Conservation (phyloP, 2,329 filamentous ascomycete genomes). For the Penicillium janthinellum region DNA sequence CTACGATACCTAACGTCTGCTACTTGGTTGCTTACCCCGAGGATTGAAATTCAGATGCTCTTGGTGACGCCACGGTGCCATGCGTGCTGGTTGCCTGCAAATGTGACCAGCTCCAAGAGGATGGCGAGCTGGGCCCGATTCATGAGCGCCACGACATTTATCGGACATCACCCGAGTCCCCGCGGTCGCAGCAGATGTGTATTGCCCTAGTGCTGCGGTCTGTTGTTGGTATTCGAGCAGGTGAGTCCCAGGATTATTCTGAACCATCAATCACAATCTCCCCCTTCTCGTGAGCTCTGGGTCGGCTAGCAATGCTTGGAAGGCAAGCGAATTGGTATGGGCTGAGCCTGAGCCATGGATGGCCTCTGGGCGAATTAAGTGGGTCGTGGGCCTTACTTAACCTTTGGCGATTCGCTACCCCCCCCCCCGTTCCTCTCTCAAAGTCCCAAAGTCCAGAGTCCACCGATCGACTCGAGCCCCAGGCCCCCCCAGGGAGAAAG, state of each 20-base stretch:
- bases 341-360: constrained; percentile 13
- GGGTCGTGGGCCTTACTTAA: constrained; percentile 28
- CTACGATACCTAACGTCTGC: not conserved
- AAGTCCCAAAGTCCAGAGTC: constrained; percentile 13
- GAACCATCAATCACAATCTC: not conserved
- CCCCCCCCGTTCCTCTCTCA: constrained; percentile 10
- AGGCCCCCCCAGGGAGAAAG: not conserved
- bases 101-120: constrained; percentile 74
- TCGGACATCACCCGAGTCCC: constrained; percentile 69
- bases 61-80: constrained; percentile 72
- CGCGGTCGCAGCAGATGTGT: constrained; percentile 73
- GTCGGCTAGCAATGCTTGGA: not conserved
- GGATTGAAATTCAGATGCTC: constrained; percentile 59
- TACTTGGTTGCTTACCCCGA: not conserved
- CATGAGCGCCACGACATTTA: constrained; percentile 71
- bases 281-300: not conserved
- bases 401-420: constrained; percentile 29
- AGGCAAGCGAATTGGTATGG: not conserved
- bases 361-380: constrained; percentile 23
- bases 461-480: constrained; percentile 26
- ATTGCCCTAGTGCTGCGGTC: constrained; percentile 74
- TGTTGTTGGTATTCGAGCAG: constrained; percentile 67
- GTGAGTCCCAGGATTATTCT: constrained; percentile 53
- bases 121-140: constrained; percentile 72
- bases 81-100: constrained; percentile 85